Evolutionary conservation across 2,329 filamentous ascomycete species (phyloP).

Genomic region (Aspergillus candidus): DNA sequence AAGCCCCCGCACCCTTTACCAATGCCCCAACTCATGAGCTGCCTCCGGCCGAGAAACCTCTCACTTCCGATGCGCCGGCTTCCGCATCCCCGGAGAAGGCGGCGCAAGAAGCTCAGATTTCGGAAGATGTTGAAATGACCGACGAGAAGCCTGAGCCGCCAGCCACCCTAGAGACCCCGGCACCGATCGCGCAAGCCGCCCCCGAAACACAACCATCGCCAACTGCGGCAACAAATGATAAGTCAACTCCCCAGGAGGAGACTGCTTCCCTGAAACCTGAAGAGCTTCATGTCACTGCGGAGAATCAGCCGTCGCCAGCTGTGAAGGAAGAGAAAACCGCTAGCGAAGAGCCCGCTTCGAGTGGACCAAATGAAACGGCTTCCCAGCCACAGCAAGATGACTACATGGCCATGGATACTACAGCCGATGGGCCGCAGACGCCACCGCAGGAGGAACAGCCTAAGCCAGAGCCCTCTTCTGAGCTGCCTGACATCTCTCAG

Average conservation of each 20-base stretch:
- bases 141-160: conserved; percentile 6
- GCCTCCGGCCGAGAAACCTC: neutral
- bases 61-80: neutral
- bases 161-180: neutral
- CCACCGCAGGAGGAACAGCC: conserved; percentile 1
- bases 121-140: conserved; percentile 16
- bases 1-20: neutral
- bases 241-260: no score
- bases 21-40: conserved; percentile 2
- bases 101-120: neutral
- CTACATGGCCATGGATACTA: conserved; percentile 7
- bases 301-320: neutral
- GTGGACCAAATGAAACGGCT: conserved; percentile 4
- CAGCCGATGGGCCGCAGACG: conserved; percentile 1
- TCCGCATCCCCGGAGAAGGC: conserved; percentile 1
- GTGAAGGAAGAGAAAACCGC: neutral
- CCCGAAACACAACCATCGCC: conserved; percentile 1
- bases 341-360: conserved; percentile 7
- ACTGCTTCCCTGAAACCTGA: neutral
- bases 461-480: conserved; percentile 11
- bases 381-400: conserved; percentile 1
- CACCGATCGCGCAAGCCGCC: conserved; percentile 3
- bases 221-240: neutral
- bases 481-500: conserved; percentile 8
- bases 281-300: neutral